Conservation (phyloP, 495 filamentous ascomycete species). For the Cladorrhinum samala region DNA sequence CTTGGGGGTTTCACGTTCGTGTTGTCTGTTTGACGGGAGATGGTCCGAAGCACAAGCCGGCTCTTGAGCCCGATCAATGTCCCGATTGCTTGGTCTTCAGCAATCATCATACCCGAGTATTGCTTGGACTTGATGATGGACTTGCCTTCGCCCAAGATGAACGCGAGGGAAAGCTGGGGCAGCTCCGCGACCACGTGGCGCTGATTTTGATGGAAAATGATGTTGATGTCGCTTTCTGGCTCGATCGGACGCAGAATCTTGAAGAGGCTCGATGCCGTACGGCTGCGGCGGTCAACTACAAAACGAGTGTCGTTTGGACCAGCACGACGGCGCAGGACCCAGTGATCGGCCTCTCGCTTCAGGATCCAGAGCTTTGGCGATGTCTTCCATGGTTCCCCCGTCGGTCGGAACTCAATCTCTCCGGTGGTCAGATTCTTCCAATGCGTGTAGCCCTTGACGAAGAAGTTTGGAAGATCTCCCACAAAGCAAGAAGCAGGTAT, state of each 20-base stretch:
- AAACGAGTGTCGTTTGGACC: not conserved
- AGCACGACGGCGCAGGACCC: slow-evolving; percentile 3
- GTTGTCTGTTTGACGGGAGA: slow-evolving; percentile 4
- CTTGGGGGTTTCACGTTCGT: slow-evolving; percentile 13
- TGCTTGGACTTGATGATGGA: slow-evolving; percentile 14
- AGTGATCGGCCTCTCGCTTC: not conserved
- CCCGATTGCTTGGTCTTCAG: slow-evolving; percentile 43
- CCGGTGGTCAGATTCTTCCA: slow-evolving; percentile 34
- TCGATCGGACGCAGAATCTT: slow-evolving; percentile 9
- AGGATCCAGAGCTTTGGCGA: slow-evolving; percentile 10
- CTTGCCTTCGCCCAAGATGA: slow-evolving; percentile 5
- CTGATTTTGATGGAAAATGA: slow-evolving; percentile 1
- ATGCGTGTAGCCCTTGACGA: slow-evolving; percentile 47
- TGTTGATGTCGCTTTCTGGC: not conserved
- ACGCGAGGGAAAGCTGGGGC: slow-evolving; percentile 12
- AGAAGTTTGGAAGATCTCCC: slow-evolving; percentile 39
- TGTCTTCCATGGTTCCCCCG: slow-evolving; percentile 35
- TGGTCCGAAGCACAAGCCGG: slow-evolving; percentile 49
- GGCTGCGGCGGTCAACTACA: slow-evolving; percentile 10
- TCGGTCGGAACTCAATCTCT: slow-evolving; percentile 46
- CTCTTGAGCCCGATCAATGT: slow-evolving; percentile 49
- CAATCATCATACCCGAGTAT: slow-evolving; percentile 44
- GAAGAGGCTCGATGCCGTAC: not conserved
- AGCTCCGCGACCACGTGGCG: not conserved
- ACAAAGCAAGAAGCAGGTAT: slow-evolving; percentile 38